Conservation (phyloP, 768 basidiomycete genomes). For the Auricularia sp. region DNA sequence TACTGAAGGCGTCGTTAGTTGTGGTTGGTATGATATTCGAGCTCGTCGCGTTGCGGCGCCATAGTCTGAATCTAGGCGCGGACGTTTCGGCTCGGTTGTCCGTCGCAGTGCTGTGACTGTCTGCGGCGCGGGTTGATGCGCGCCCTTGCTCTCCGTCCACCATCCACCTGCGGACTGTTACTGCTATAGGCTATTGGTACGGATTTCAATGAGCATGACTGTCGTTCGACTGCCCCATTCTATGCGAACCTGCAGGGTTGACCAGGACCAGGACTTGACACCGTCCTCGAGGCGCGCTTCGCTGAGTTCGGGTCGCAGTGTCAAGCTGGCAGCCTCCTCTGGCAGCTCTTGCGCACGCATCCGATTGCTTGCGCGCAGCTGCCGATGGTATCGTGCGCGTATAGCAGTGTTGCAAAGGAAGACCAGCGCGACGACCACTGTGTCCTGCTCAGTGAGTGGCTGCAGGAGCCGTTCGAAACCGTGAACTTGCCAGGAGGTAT, state of each 20-base stretch:
- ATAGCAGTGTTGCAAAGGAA: neutral
- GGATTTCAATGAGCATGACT: too few species aligned
- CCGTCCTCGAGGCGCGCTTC: neutral
- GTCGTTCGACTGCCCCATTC: too few species aligned
- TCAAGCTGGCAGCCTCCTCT: neutral
- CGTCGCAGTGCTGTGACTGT: too few species aligned
- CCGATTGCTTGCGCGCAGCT: neutral
- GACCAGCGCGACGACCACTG: neutral
- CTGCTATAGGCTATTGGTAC: too few species aligned
- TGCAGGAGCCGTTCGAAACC: neutral
- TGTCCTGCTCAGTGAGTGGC: neutral
- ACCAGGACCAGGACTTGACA: too few species aligned
- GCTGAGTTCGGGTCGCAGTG: neutral
- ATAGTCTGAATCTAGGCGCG: neutral
- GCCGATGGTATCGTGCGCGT: neutral
- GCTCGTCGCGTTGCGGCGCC: neutral
- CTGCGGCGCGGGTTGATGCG: too few species aligned
- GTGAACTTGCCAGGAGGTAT: neutral
- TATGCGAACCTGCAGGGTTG: too few species aligned
- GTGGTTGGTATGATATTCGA: neutral
- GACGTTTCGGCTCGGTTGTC: too few species aligned
- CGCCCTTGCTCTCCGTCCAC: too few species aligned
- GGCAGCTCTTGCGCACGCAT: neutral
- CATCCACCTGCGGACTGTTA: too few species aligned
- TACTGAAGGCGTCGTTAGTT: neutral